A percentile compares a stretch with the other conserved stretches of the same genome.
Conservation (phyloP, 176 grass and related monocot species). For the Typha latifolia region DNA sequence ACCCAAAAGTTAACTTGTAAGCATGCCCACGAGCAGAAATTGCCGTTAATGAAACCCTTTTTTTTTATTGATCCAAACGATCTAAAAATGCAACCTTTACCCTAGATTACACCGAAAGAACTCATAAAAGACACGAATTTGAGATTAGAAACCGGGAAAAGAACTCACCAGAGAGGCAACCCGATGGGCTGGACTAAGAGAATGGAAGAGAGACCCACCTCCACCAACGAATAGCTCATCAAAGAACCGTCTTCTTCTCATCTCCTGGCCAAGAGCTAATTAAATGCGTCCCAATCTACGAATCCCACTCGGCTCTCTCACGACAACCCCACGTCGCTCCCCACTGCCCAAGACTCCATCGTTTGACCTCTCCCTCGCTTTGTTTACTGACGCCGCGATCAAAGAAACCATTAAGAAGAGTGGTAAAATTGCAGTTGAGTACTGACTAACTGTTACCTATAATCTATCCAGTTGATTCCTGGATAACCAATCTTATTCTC, state of each 20-base stretch:
- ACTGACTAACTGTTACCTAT: no score
- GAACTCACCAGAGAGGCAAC: not conserved
- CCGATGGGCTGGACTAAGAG: not conserved
- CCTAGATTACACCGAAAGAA: not conserved
- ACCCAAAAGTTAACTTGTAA: no score
- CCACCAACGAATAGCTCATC: not conserved
- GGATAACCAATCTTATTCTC: no score
- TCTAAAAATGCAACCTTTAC: not conserved
- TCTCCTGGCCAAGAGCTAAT: not conserved
- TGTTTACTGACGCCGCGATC: not conserved
- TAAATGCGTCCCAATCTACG: not conserved
- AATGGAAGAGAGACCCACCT: not conserved
- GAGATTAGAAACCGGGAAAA: not conserved
- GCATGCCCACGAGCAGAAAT: not conserved
- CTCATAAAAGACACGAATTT: not conserved
- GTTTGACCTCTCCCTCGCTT: not conserved
- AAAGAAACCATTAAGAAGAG: not conserved
- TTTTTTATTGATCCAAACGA: not conserved
- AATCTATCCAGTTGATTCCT: no score
- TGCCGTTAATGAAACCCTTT: not conserved
- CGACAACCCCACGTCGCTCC: not conserved
- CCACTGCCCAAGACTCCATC: not conserved
- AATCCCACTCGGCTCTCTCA: not conserved
- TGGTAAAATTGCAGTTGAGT: no score
- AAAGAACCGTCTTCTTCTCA: not conserved